phyloP scores from a whole-genome alignment of 202 grass and related monocot species.

The Tripidium arundinaceum region DNA sequence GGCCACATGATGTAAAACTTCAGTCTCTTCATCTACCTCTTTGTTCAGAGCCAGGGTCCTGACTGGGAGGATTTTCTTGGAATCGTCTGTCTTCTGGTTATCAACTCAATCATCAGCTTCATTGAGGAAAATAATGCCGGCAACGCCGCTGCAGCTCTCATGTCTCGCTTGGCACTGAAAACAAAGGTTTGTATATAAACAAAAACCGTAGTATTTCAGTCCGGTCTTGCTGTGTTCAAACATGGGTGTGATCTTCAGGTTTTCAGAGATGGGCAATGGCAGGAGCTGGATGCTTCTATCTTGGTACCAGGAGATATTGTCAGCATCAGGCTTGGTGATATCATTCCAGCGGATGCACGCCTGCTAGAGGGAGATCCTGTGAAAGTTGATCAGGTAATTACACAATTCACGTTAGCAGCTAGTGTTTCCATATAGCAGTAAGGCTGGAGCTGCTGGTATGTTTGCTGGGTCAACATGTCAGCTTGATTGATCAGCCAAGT shows the following conservation, averaged over 20 bases:
- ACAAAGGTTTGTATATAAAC: conserved; percentile 42
- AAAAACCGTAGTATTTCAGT: not conserved
- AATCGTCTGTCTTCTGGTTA: conserved; percentile 64
- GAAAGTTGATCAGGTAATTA: no score
- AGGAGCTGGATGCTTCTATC: no score
- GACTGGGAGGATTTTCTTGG: conserved; percentile 90
- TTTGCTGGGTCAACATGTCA: not conserved
- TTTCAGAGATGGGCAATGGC: no score
- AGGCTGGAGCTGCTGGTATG: not conserved
- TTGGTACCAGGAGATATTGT: no score
- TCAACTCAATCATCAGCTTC: conserved; percentile 90
- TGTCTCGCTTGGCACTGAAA: conserved; percentile 59
- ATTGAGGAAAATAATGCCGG: conserved; percentile 83
- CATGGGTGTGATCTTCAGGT: not conserved
- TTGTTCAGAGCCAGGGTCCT: conserved; percentile 48
- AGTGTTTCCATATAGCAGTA: not conserved
- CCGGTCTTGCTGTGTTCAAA: not conserved
- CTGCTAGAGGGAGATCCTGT: no score
- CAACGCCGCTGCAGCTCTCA: conserved; percentile 63
- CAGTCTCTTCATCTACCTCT: not conserved
- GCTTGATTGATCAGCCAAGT: not conserved
- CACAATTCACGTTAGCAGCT: not conserved
- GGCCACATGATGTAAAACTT: no score
- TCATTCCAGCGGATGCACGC: no score
- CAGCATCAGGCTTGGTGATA: no score